Base-by-base conservation (phyloP, 306 rosid genomes). In the Fragaria vesca region DNA sequence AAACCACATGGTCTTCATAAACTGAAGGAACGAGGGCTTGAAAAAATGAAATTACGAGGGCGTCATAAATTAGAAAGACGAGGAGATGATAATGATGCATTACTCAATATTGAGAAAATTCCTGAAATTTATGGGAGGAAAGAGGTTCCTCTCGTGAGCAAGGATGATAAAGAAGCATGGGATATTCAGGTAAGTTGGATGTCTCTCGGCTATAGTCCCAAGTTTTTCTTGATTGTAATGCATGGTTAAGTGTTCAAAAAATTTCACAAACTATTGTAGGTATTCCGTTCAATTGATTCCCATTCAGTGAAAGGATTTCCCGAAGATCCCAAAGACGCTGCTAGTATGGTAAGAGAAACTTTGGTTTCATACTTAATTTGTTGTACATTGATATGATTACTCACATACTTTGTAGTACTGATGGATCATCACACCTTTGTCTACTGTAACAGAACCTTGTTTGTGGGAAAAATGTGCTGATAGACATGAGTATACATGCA, bases 221-320 rank as follows among this genome's bases (percentile, higher is more conserved):
- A 8, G 11, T 43, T 71, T 69, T 66, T 43, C 60, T 45, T 50
- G 52, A 45, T 68, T 0, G 47, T 11, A 4, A 50, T 43, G 21
- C 18, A 21, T 48, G 17, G 66, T 72, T 32, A 62, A 7, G 4
- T 46, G 15, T 46, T 46, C 32, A 30, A 40, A 54, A 57, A 57
- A 24, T 18, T 26, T 42, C 16, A 40, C 30, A 20, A 1, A 43
- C 61, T 7, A 40, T 69, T 80, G 83, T 85, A 94, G 97, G 80
- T 94, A 79, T 94, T 94, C 66, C 92, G 94, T 9, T 94, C 97
- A 38, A 89, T 94, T 75, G 97, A 90, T 83, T 94, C 97, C 30
- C 81, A 81, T 78, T 94, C 97, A 4, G 96, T 86, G 50, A 83
- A 90, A 87, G 93, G 94, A 79, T 94, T 94, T 89, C 98, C 98